These are phyloP conservation scores for Phaeosphaeriaceae sp. DNA, from an alignment of 2,329 filamentous ascomycete species.

Conservation along the genomic window DNA sequence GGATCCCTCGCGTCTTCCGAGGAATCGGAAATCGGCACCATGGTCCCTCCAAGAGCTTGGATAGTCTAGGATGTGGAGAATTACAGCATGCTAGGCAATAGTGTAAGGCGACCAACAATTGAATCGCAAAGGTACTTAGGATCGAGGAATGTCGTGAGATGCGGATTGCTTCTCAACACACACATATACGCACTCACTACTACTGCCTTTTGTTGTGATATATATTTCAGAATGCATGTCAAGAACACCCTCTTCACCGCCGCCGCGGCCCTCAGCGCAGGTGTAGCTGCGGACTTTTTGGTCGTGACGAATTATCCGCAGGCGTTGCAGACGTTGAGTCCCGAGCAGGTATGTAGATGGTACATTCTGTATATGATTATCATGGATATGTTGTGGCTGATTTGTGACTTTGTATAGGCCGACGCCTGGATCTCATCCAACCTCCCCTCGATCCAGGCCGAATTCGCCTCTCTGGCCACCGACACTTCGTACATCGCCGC, in stretches of 20 bases:
- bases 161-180: too few relatives aligned
- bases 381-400: too few relatives aligned
- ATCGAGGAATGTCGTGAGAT: background rate
- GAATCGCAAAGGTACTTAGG: background rate
- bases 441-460: conserved; percentile 1
- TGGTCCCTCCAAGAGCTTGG: background rate
- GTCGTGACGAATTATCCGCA: background rate
- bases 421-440: background rate
- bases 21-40: background rate
- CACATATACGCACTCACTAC: too few relatives aligned
- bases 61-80: background rate
- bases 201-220: background rate
- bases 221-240: background rate
- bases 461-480: background rate
- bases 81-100: background rate
- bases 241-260: background rate
- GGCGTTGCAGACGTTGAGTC: background rate
- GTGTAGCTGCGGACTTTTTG: background rate
- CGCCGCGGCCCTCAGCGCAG: background rate
- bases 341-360: background rate
- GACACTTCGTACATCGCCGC: background rate
- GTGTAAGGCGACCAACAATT: background rate
- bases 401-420: background rate
- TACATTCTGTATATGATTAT: too few relatives aligned
- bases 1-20: background rate